A percentile compares a stretch with the other conserved stretches of the same genome.
Evolutionary conservation across 2,329 filamentous ascomycete genomes (phyloP).

Genomic region (Claviceps cyperi): DNA sequence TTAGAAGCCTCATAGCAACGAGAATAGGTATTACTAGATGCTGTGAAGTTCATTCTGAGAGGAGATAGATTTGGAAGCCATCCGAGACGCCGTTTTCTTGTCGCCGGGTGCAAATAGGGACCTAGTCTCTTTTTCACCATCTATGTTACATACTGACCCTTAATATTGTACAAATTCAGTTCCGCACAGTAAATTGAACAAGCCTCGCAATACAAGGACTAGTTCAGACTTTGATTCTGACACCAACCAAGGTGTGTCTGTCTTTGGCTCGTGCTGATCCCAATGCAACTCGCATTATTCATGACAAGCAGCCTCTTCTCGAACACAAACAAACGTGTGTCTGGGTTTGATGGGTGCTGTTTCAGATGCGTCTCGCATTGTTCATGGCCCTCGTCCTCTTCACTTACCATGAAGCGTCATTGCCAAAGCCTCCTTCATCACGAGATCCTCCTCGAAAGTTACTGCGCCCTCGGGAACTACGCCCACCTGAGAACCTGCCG

Average conservation of each 20-base stretch:
- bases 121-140: neutral
- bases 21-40: neutral
- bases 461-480: neutral
- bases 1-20: neutral
- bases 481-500: conserved; percentile 1
- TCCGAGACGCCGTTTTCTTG: conserved; percentile 1
- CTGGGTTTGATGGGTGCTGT: neutral
- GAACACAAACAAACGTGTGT: neutral
- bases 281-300: neutral
- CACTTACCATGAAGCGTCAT: conserved; percentile 1
- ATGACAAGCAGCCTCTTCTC: neutral
- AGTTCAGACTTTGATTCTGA: neutral
- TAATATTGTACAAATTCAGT: conserved; percentile 2
- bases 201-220: neutral
- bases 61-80: conserved; percentile 1
- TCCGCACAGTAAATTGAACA: neutral
- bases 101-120: neutral
- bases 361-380: neutral
- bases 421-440: neutral
- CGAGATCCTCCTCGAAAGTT: neutral
- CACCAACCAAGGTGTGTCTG: neutral
- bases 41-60: neutral
- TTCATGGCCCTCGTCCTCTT: neutral
- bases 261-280: neutral
- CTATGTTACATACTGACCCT: conserved; percentile 2